Base-by-base conservation (phyloP, 495 filamentous ascomycete species). In the Podospora australis region DNA sequence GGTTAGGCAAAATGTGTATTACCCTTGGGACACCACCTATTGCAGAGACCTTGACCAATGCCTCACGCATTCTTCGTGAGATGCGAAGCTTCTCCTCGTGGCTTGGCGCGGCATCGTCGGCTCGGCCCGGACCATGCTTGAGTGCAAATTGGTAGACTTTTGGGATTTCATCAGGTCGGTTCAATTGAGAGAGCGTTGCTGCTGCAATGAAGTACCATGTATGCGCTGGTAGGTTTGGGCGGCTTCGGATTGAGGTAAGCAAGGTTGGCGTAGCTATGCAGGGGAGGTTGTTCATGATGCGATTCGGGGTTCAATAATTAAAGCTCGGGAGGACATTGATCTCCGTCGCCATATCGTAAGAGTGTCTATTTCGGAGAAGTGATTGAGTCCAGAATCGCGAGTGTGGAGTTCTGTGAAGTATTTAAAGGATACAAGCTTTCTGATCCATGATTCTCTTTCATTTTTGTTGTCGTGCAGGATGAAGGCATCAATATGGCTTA, bases 11-110 rank as follows among this genome's bases (percentile, higher is more conserved):
- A 5, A 16, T 43, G 4, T 4, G 11, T 14, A 19, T 25, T 60
- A 78, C 77, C 68, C 73, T 77, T 2, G 78, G 78, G 24, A 81
- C 55, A 9, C 78, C 78, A 17, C 69, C 69, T 25, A 81, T 69
- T 1, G 74, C 65, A 17, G 67, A 63, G 8, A 64, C 59, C 53
- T 80, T 81, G 28, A 81, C 57, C 32, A 81, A 50, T 5, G 73
- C 75, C 58, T 81, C 78, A 20, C 78, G 65, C 51, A 79, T 69
- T 29, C 69, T 66, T 29, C 76, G 57, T 22, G 70, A 68, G 43
- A 79, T 71, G 8, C 48, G 49, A 29, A 77, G 56, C 42, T 63
- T 54, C 54, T 71, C 68, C 10, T 70, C 69, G 16, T 64, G 61
- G 13, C 49, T 62, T 19, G 63, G 59, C 20, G 39, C 44, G 9